Evolutionary conservation across 805 yeast species (phyloP), one percentile per base, ranked within the genome.

Genomic region (Komagataella kurtzmanii): DNA sequence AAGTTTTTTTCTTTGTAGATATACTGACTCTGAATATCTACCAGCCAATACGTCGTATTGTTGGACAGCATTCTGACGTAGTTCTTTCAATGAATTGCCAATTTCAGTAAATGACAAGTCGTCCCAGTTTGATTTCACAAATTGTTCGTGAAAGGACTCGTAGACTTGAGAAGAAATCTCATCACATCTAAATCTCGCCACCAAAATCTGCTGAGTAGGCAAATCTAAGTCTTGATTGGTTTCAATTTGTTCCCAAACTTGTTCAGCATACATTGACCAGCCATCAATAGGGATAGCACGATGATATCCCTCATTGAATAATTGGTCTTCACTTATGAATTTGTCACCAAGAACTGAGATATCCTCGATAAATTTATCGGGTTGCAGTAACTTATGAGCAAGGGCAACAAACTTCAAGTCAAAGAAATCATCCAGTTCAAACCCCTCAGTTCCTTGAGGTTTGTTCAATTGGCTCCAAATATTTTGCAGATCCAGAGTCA

Each of bases 191-290:
- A 88, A 91, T 59, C 93, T 79, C 6, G 99, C 96, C 21, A 93
- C 98, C 54, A 93, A 72, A 36, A 88, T 86, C 65, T 93, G 99
- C 63, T 93, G 99, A 1, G 98, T 90, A 24, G 99, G 99, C 57
- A 93, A 74, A 67, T 93, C 99, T 56, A 93, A 76, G 64, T 93
- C 99, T 66, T 88, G 90, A 68, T 93, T 93, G 55, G 76, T 74
- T 64, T 88, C 96, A 59, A 93, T 93, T 66, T 88, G 96, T 50
- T 86, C 83, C 99, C 99, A 93, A 57, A 96, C 83, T 61, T 83
- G 85, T 51, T 81, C 83, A 1, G 97, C 89, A 60, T 93, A 93
- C 64, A 89, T 67, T 3, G 91, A 77, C 98, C 99, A 93, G 21
- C 97, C 98, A 67, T 93, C 99, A 51, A 91, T 74, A 8, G 99